Percentiles rank a stretch among this genome's conserved stretches.
Conservation (phyloP, 2,329 filamentous ascomycete genomes). For the Colletotrichum chrysophilum region DNA sequence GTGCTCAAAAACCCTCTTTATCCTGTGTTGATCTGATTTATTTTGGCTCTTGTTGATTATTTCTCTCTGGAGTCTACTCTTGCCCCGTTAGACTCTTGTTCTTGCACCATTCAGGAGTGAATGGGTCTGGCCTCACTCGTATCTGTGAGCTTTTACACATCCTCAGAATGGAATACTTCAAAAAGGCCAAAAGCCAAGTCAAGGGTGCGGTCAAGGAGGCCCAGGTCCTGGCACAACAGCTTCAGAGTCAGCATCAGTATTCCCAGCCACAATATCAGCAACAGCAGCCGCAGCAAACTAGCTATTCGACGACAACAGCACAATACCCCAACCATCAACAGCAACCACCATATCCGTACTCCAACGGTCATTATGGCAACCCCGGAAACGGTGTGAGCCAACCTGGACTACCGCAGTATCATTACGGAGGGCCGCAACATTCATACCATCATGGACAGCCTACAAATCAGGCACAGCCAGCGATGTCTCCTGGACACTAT, state of each 20-base stretch:
- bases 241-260: neutral
- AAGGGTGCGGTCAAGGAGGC: neutral
- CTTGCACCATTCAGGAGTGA: neutral
- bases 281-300: neutral
- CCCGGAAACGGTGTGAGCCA: neutral
- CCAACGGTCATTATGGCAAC: neutral
- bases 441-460: neutral
- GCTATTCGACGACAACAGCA: neutral
- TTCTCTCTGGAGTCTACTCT: neutral
- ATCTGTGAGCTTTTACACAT: neutral
- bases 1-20: neutral
- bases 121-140: neutral
- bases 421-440: neutral
- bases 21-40: neutral
- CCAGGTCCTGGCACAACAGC: neutral
- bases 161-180: neutral
- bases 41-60: neutral
- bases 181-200: neutral
- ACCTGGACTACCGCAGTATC: rapidly evolving
- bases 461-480: neutral
- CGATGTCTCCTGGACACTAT: neutral
- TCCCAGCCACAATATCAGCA: neutral
- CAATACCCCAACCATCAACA: neutral
- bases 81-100: neutral
- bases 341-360: rapidly evolving